These are phyloP conservation scores for Hondaea fermentalgiana DNA, from an alignment of 108 stramenopile species.

Conservation along the genomic window DNA sequence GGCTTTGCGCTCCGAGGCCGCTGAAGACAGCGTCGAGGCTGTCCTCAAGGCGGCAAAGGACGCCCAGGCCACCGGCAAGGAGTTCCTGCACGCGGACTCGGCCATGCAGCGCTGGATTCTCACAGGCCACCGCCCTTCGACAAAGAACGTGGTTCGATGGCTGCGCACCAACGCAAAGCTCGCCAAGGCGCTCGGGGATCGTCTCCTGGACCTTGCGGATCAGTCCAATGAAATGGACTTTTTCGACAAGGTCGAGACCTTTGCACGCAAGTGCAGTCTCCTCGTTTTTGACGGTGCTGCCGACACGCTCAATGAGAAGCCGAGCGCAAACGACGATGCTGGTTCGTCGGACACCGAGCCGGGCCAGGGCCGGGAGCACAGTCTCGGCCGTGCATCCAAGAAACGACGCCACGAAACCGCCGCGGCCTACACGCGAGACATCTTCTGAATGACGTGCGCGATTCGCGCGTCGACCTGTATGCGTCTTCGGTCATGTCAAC, in stretches of 20 bases:
- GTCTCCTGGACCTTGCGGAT: background rate
- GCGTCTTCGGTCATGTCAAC: too few species aligned
- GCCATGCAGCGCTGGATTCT: background rate
- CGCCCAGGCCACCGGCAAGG: background rate
- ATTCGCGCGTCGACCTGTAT: too few species aligned
- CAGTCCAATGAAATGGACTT: background rate
- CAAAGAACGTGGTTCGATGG: background rate
- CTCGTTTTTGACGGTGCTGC: background rate
- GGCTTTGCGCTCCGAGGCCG: background rate
- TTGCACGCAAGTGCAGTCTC: background rate
- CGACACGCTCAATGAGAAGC: background rate
- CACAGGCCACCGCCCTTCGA: background rate
- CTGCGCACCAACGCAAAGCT: background rate
- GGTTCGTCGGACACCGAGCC: background rate
- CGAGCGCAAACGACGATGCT: background rate
- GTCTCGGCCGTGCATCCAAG: background rate
- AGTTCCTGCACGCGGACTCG: background rate
- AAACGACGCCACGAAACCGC: background rate
- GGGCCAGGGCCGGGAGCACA: background rate
- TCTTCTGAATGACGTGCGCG: background rate
- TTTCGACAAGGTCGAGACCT: background rate
- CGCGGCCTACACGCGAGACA: background rate
- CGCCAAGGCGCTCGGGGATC: background rate
- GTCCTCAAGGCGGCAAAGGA: background rate
- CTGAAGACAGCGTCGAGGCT: background rate